Conservation (phyloP, 371 early-diverging fungal genomes). For the Circinella umbellata region DNA sequence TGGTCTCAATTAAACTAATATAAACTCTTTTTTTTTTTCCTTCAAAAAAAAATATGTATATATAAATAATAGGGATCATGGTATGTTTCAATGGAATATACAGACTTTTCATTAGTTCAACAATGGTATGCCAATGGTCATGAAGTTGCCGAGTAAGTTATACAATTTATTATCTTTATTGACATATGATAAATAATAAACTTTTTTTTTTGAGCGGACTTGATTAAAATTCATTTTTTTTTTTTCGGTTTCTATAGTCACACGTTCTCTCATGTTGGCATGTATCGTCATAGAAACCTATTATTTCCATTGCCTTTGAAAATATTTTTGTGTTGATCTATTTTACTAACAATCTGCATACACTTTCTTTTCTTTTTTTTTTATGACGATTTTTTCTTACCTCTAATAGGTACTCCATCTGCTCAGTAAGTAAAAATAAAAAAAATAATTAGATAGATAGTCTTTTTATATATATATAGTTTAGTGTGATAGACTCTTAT, state of each 20-base stretch:
- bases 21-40: not conserved
- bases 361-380: not conserved
- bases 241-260: conserved; percentile 42
- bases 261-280: conserved; percentile 69
- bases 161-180: not conserved
- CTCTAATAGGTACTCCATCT: conserved; percentile 35
- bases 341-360: conserved; percentile 14
- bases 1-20: too few relatives aligned
- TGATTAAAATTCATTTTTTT: not conserved
- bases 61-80: conserved; percentile 59
- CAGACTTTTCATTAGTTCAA: conserved; percentile 69
- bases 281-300: not conserved
- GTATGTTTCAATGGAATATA: conserved; percentile 70
- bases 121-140: conserved; percentile 77
- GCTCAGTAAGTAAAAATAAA: conserved; percentile 39
- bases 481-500: not conserved
- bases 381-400: conserved; percentile 4
- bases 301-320: conserved; percentile 23
- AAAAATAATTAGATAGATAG: not conserved
- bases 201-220: not conserved
- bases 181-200: not conserved
- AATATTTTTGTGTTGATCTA: not conserved
- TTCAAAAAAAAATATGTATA: not conserved
- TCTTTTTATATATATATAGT: conserved; percentile 7
- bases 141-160: conserved; percentile 68